A percentile compares a stretch with the other conserved stretches of the same genome.
These are phyloP conservation scores for Lactarius evosmus DNA, from an alignment of 768 basidiomycete species.

Conservation along the genomic window DNA sequence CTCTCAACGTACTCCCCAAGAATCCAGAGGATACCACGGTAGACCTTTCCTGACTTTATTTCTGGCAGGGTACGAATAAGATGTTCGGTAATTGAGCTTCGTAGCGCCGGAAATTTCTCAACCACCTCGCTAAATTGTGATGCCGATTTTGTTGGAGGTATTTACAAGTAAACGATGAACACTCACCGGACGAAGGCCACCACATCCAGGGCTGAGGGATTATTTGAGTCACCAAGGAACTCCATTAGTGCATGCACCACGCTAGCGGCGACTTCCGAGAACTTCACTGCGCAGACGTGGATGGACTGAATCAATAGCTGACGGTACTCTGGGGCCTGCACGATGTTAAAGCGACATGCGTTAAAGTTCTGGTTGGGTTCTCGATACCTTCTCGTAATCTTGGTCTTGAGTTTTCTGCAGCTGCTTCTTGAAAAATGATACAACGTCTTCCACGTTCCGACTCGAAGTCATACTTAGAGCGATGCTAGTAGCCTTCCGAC, in stretches of 20 bases:
- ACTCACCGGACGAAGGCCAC: conserved; percentile 71
- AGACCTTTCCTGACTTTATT: conserved; percentile 96
- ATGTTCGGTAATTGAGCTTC: conserved; percentile 78
- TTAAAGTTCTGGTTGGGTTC: not conserved
- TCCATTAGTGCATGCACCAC: conserved; percentile 94
- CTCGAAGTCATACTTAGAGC: conserved; percentile 91
- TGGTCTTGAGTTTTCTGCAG: conserved; percentile 89
- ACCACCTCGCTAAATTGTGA: conserved; percentile 72
- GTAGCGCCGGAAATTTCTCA: conserved; percentile 91
- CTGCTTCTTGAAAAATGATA: conserved; percentile 95
- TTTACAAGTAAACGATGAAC: conserved; percentile 15
- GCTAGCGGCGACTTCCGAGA: conserved; percentile 93
- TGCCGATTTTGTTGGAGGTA: not conserved
- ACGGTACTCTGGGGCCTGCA: conserved; percentile 87
- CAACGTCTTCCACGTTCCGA: conserved; percentile 95
- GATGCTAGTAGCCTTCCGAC: conserved; percentile 85
- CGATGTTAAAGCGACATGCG: not conserved
- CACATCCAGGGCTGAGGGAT: conserved; percentile 92
- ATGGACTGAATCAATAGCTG: conserved; percentile 97
- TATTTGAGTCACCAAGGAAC: conserved; percentile 92
- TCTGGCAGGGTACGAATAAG: conserved; percentile 76
- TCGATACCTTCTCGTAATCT: conserved; percentile 82
- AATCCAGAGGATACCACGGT: conserved; percentile 95
- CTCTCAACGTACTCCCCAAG: conserved; percentile 90
- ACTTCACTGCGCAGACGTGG: conserved; percentile 92